A percentile compares a stretch with the other conserved stretches of the same genome.
These are phyloP conservation scores for Arthrobotrys conoides DNA, from an alignment of 2,329 filamentous ascomycete species.

Conservation along the genomic window DNA sequence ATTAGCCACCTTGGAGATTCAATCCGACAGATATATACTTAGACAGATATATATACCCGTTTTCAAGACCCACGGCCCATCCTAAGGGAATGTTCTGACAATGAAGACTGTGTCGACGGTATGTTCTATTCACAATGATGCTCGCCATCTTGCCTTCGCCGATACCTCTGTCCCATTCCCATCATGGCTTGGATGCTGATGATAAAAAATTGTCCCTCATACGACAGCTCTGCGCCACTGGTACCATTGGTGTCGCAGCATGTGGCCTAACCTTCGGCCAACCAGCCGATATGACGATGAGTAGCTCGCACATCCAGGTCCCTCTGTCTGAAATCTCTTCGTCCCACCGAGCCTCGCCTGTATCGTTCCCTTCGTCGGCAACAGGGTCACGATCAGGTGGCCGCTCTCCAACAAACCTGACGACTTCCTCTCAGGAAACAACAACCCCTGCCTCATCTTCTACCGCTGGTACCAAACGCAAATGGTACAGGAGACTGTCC, in stretches of 20 bases:
- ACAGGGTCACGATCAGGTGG: constrained; percentile 54
- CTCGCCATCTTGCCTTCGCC: constrained; percentile 49
- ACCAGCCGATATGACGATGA: constrained; percentile 60
- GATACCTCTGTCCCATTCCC: background rate
- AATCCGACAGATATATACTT: constrained; percentile 36
- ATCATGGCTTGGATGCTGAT: constrained; percentile 53
- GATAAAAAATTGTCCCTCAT: constrained; percentile 48
- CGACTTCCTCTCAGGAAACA: constrained; percentile 60
- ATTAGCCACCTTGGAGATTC: constrained; percentile 38
- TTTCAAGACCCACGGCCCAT: constrained; percentile 44
- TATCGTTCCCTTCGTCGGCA: constrained; percentile 56
- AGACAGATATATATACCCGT: constrained; percentile 41
- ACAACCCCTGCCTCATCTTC: constrained; percentile 57
- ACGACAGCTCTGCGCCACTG: constrained; percentile 64
- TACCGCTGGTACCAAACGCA: constrained; percentile 57
- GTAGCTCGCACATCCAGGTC: constrained; percentile 54
- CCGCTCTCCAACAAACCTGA: constrained; percentile 57
- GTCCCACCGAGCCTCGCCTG: constrained; percentile 55
- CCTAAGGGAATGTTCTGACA: constrained; percentile 62
- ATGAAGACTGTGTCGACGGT: constrained; percentile 65
- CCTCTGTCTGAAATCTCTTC: constrained; percentile 50
- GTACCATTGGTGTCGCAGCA: constrained; percentile 65
- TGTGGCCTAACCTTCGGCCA: constrained; percentile 64
- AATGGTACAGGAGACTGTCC: constrained; percentile 53
- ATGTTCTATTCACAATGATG: constrained; percentile 53